These are phyloP conservation scores for Obba rivulosa DNA, from an alignment of 768 basidiomycete genomes.

Conservation along the genomic window DNA sequence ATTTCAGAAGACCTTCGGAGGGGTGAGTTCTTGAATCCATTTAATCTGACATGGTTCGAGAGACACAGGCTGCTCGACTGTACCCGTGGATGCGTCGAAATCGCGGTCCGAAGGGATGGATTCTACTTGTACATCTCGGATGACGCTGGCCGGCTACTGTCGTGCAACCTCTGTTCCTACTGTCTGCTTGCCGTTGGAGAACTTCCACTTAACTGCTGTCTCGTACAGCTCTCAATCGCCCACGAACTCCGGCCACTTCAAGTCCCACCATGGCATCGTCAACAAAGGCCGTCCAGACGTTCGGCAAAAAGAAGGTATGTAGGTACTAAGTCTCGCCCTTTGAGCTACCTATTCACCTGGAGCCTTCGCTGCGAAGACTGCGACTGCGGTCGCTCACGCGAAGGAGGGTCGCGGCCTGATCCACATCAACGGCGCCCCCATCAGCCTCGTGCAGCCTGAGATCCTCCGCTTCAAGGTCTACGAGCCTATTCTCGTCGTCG, in stretches of 20 bases:
- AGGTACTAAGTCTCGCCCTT: neutral
- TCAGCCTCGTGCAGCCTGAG: slow-evolving; percentile 92
- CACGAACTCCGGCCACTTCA: slow-evolving; percentile 14
- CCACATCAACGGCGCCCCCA: slow-evolving; percentile 94
- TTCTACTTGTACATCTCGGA: slow-evolving; percentile 29
- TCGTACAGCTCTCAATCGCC: slow-evolving; percentile 12
- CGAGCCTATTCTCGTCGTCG: slow-evolving; percentile 92
- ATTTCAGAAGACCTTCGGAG: slow-evolving; percentile 27
- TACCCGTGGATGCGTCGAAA: neutral
- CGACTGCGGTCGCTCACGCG: slow-evolving; percentile 96
- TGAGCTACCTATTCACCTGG: neutral
- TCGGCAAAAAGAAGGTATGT: slow-evolving; percentile 98
- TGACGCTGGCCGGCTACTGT: slow-evolving; percentile 23
- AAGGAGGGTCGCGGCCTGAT: slow-evolving; percentile 95
- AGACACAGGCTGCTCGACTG: neutral
- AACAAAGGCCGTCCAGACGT: slow-evolving; percentile 92
- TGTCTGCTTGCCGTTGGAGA: slow-evolving; percentile 1
- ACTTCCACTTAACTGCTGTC: neutral
- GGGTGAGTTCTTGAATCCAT: slow-evolving; percentile 31
- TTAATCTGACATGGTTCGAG: slow-evolving; percentile 6
- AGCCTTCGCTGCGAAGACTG: slow-evolving; percentile 60
- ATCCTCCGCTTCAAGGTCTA: slow-evolving; percentile 98
- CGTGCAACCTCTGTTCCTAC: slow-evolving; percentile 19
- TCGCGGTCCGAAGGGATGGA: slow-evolving; percentile 31
- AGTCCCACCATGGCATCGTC: slow-evolving; percentile 65